Evolutionary conservation across 129 eudicot genomes (phyloP), one percentile per base, ranked within the genome.

Genomic region (Daucus carota): DNA sequence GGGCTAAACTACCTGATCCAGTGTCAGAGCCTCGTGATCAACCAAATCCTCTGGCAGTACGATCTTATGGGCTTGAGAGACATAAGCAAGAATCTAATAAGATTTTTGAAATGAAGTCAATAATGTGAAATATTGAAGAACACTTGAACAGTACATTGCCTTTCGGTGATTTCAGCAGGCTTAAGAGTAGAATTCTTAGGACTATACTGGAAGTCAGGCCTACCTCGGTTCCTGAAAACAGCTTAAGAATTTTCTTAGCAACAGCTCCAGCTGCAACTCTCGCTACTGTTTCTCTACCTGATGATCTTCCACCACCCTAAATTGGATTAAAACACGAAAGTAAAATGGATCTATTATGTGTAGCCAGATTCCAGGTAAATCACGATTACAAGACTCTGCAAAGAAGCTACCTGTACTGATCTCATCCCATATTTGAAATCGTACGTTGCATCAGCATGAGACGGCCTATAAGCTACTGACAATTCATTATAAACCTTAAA

Each of bases 281-380:
- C 78, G 97, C 98, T 71, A 94, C 87, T 40, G 98, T 94, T 87
- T 94, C 98, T 82, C 98, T 89, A 73, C 97, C 98, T 28, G 98
- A 94, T 75, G 98, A 94, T 82, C 98, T 87, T 74, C 98, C 98
- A 78, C 98, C 98, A 46, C 98, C 98, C 98, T 94, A 82, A 57
- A 78, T 84, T 77, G 67, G 69, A 78, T 63, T 75, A 8, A 52
- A 34, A 73, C 74, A 26, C 48, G 57, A 63, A 69, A 73, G 71
- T 42, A 11, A 69, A 14, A 78, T 68, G 13, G 54, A 36, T n/a
- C 42, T 62, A 16, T 33, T 18, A 33, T 75, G 17, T 32, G 42
- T 43, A 62, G 10, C 31, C 43, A 76, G 33, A 13, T 65, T 32
- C 6, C 48, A 24, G 33, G 32, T 28, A n/a, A 32, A 57, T 29